Evolutionary conservation across 306 rosid species (phyloP).

Genomic region (Malus sieversii): DNA sequence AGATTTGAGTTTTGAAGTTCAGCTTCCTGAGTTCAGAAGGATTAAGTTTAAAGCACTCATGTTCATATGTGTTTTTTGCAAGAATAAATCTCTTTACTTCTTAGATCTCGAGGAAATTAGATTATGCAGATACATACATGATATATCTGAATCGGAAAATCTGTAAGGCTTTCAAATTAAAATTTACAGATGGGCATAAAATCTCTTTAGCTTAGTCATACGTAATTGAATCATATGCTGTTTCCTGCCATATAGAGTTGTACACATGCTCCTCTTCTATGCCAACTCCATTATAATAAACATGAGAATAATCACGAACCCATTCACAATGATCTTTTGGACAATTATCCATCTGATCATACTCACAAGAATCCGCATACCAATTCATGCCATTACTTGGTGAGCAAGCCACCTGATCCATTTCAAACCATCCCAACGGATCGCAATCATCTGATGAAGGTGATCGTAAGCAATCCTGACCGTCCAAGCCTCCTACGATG

Average conservation of each 20-base stretch:
- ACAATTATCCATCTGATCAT: slow-evolving; percentile 10
- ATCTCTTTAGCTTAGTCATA: not conserved
- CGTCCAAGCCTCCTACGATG: not conserved
- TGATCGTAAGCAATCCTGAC: slow-evolving; percentile 27
- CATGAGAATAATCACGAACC: slow-evolving; percentile 9
- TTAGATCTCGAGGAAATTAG: not conserved
- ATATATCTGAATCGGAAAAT: not conserved
- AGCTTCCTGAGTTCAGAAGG: not conserved
- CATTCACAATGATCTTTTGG: not conserved
- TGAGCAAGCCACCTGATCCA: slow-evolving; percentile 22
- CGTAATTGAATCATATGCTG: slow-evolving; percentile 17
- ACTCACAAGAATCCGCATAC: slow-evolving; percentile 23
- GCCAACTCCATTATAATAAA: slow-evolving; percentile 13
- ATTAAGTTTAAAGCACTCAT: not conserved
- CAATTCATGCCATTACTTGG: slow-evolving; percentile 23
- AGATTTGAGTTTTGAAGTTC: not conserved
- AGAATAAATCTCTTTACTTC: not conserved
- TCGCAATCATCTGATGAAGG: slow-evolving; percentile 5
- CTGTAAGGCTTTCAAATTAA: not conserved
- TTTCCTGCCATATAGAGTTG: slow-evolving; percentile 13
- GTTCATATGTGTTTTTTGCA: not conserved
- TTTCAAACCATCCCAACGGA: slow-evolving; percentile 20
- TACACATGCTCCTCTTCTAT: slow-evolving; percentile 9
- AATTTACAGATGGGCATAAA: not conserved
- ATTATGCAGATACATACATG: not conserved